Evolutionary conservation across 139 green algal species (phyloP).

Genomic region (Limnomonas spitsbergensis): DNA sequence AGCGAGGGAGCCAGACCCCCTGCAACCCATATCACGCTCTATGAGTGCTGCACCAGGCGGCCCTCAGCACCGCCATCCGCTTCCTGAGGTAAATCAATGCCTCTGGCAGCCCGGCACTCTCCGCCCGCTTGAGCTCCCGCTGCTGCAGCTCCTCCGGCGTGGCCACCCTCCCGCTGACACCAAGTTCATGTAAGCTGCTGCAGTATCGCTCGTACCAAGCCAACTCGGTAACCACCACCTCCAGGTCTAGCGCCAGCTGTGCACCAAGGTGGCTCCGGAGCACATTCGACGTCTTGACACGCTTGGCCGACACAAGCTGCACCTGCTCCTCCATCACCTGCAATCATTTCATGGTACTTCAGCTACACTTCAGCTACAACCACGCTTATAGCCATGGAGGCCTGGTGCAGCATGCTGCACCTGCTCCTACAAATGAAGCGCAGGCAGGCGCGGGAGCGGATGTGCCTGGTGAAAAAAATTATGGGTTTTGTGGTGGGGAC

Average conservation of each 20-base stretch:
- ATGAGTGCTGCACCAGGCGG: neutral
- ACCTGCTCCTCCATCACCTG: slow-evolving; percentile 1
- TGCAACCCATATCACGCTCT: neutral
- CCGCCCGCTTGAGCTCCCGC: neutral
- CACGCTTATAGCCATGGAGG: no score
- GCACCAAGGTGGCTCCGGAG: neutral
- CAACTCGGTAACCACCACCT: neutral
- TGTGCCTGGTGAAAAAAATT: no score
- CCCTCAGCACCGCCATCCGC: neutral
- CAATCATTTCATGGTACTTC: no score
- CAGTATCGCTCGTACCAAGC: neutral
- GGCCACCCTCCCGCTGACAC: no score
- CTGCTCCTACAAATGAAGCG: no score
- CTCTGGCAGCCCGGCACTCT: neutral
- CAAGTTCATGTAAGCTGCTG: neutral
- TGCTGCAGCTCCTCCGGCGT: neutral
- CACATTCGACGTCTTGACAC: neutral
- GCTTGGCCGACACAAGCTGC: neutral
- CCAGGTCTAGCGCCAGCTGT: neutral
- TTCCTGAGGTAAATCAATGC: neutral
- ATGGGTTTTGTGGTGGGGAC: no score
- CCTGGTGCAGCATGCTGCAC: no score
- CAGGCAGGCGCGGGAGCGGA: no score
- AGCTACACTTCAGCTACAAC: no score
- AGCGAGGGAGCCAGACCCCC: no score